These are phyloP conservation scores for Mortierella sp. DNA, from an alignment of 371 early-diverging fungal species.

Conservation along the genomic window DNA sequence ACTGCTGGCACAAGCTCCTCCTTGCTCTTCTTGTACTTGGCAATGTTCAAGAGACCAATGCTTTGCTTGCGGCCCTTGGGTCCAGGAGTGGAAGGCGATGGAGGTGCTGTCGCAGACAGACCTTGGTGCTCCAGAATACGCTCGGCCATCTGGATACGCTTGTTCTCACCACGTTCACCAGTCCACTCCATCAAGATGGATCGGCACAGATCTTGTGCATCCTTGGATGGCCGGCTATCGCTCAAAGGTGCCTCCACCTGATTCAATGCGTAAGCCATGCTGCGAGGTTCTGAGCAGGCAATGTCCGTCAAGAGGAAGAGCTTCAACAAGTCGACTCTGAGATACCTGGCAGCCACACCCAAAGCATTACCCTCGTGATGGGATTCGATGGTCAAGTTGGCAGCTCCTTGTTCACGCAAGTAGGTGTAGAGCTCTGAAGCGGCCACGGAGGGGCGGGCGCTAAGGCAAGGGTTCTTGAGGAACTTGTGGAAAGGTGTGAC, in stretches of 20 bases:
- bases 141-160: constrained; percentile 50
- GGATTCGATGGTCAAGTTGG: constrained; percentile 34
- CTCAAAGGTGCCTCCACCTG: constrained; percentile 39
- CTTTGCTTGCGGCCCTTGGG: constrained; percentile 44
- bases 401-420: constrained; percentile 40
- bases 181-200: constrained; percentile 46
- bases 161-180: constrained; percentile 46
- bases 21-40: constrained; percentile 41
- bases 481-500: constrained; percentile 52
- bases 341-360: constrained; percentile 44
- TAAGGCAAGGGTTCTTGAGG: constrained; percentile 42
- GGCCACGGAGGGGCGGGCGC: constrained; percentile 37
- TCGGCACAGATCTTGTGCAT: constrained; percentile 34
- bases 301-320: constrained; percentile 44
- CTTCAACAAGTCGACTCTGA: constrained; percentile 42
- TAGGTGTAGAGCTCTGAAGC: constrained; percentile 42
- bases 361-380: constrained; percentile 45
- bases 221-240: constrained; percentile 34
- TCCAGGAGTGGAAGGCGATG: constrained; percentile 9
- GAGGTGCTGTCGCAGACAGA: constrained; percentile 1
- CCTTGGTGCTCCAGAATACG: constrained; percentile 43
- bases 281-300: constrained; percentile 36
- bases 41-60: constrained; percentile 30
- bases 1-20: constrained; percentile 21
- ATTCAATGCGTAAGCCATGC: constrained; percentile 31